Percentiles rank a stretch among this genome's conserved stretches.
Evolutionary conservation across 2,329 filamentous ascomycete species (phyloP).

Genomic region (Pseudogymnoascus sp.): DNA sequence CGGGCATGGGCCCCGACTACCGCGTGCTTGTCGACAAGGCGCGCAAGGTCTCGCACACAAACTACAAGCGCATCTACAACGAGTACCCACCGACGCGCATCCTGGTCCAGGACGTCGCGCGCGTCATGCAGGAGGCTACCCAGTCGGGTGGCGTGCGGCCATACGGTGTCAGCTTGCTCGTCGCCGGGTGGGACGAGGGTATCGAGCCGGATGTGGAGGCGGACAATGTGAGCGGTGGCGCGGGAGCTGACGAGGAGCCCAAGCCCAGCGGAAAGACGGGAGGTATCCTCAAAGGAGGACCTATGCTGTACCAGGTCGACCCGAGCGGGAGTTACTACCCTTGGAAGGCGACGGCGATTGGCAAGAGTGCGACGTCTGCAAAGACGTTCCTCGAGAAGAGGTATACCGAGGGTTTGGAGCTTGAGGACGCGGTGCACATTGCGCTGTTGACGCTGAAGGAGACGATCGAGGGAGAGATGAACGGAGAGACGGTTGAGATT

Average conservation of each 20-base stretch:
- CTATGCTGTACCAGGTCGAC: slow-evolving; percentile 97
- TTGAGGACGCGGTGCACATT: slow-evolving; percentile 98
- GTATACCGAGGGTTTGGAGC: slow-evolving; percentile 92
- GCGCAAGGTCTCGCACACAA: slow-evolving; percentile 94
- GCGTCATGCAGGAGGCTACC: slow-evolving; percentile 97
- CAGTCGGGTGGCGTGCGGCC: slow-evolving; percentile 95
- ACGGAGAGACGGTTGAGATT: slow-evolving; percentile 96
- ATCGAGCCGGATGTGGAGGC: slow-evolving; percentile 76
- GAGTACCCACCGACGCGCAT: slow-evolving; percentile 99
- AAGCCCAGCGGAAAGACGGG: slow-evolving; percentile 80
- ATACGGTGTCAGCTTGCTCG: slow-evolving; percentile 90
- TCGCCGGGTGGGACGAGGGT: slow-evolving; percentile 97
- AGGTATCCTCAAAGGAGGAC: slow-evolving; percentile 89
- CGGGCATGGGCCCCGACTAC: slow-evolving; percentile 98
- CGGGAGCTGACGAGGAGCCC: slow-evolving; percentile 58
- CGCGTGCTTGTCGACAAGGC: slow-evolving; percentile 95
- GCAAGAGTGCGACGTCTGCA: slow-evolving; percentile 94
- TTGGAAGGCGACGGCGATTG: slow-evolving; percentile 98
- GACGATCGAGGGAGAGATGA: slow-evolving; percentile 99
- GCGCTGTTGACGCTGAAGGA: slow-evolving; percentile 95
- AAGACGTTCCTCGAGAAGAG: slow-evolving; percentile 99
- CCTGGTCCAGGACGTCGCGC: slow-evolving; percentile 95
- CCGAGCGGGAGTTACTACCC: slow-evolving; percentile 98
- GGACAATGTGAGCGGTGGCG: slow-evolving; percentile 42
- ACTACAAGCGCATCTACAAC: slow-evolving; percentile 99